Evolutionary conservation across 306 rosid genomes (phyloP).

Genomic region (Castanopsis chinensis): DNA sequence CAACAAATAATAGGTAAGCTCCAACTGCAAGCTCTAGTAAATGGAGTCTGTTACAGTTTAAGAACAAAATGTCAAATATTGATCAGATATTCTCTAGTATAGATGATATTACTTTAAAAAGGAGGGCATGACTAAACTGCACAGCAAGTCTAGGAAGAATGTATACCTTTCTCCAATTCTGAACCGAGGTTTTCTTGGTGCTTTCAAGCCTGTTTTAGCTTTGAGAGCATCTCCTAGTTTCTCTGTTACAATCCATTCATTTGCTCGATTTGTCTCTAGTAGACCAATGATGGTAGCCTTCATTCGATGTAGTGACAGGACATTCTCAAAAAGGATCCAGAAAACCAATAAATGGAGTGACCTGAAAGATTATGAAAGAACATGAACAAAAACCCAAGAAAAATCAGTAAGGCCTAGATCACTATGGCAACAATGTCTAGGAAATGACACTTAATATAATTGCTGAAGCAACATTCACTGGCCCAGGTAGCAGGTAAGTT

Average conservation of each 20-base stretch:
- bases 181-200: slow-evolving; percentile 42
- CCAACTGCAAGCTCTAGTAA: slow-evolving; percentile 67
- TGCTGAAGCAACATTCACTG: too few species aligned
- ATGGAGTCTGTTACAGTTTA: slow-evolving; percentile 50
- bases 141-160: not conserved
- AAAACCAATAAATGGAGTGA: slow-evolving; percentile 66
- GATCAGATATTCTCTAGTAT: not conserved
- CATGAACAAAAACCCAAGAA: not conserved
- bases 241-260: slow-evolving; percentile 92
- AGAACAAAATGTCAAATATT: slow-evolving; percentile 19
- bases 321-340: slow-evolving; percentile 89
- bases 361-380: slow-evolving; percentile 33
- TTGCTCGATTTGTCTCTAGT: slow-evolving; percentile 61
- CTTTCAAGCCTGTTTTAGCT: slow-evolving; percentile 39
- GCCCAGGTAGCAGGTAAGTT: not conserved
- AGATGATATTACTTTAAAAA: not conserved
- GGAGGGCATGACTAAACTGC: not conserved
- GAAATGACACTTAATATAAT: not conserved
- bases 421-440: not conserved
- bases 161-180: slow-evolving; percentile 74
- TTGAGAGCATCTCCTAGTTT: slow-evolving; percentile 79
- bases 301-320: slow-evolving; percentile 82
- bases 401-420: not conserved
- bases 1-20: slow-evolving; percentile 64
- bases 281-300: slow-evolving; percentile 86